Percentiles rank a stretch among this genome's conserved stretches.
These are phyloP conservation scores for Gonapodya prolifera DNA, from an alignment of 192 early-diverging fungal species.

Conservation along the genomic window DNA sequence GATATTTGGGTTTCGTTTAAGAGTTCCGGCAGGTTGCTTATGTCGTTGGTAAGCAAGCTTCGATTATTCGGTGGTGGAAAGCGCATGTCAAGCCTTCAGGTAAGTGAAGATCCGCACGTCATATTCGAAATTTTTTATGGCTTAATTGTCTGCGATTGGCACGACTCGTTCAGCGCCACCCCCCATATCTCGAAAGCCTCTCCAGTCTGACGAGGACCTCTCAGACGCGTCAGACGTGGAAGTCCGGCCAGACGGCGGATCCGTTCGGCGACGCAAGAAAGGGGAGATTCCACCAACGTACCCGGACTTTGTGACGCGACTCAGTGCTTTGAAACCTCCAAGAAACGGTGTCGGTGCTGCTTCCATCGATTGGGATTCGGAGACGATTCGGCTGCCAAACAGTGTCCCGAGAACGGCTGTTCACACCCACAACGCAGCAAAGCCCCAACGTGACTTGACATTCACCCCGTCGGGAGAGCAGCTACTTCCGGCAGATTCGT, in stretches of 20 bases:
- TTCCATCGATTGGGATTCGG: not conserved
- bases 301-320: not conserved
- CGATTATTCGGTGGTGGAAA: not conserved
- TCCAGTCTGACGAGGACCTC: not conserved
- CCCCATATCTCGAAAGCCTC: not conserved
- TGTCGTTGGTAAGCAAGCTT: not conserved
- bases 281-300: not conserved
- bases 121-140: not conserved
- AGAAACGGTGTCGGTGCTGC: not conserved
- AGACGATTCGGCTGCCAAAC: not conserved
- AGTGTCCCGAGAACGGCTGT: not conserved
- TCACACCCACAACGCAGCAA: not conserved
- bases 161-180: not conserved
- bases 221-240: not conserved
- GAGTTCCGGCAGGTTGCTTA: not conserved
- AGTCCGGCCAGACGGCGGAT: not conserved
- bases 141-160: not conserved
- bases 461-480: not conserved
- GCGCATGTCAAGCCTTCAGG: not conserved
- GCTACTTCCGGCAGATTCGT: not conserved
- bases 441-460: not conserved
- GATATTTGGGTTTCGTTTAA: not conserved
- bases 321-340: not conserved
- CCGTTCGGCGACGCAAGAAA: not conserved
- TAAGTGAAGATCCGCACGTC: not conserved